Conservation (phyloP, 2,329 filamentous ascomycete genomes). For the Samsoniella hepiali region DNA sequence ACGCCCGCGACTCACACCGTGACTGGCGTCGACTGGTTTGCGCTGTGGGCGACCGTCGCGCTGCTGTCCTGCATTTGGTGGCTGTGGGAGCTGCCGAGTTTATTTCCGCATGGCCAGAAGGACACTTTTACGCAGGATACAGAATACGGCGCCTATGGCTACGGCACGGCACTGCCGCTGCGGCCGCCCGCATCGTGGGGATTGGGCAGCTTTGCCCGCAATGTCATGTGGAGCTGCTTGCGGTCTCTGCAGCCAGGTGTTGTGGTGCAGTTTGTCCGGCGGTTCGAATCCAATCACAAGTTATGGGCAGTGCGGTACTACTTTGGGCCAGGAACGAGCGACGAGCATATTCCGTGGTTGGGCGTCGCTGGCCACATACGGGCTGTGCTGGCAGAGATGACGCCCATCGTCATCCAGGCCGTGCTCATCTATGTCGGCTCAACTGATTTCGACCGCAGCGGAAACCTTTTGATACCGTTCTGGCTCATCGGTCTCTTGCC, state of each 20-base stretch:
- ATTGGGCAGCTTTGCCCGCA: background rate
- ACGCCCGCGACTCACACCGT: constrained; percentile 8
- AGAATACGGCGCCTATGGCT: background rate
- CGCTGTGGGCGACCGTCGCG: background rate
- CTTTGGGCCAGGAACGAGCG: constrained; percentile 7
- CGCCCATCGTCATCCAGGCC: constrained; percentile 7
- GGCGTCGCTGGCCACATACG: background rate
- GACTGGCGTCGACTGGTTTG: constrained; percentile 5
- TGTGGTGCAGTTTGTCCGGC: constrained; percentile 5
- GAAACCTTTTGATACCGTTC: constrained; percentile 3
- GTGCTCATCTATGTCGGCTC: constrained; percentile 13
- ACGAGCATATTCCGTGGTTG: background rate
- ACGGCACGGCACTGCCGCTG: background rate
- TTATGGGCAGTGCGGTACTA: constrained; percentile 13
- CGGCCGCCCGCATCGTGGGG: background rate
- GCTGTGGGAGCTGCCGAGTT: background rate
- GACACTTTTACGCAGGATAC: background rate
- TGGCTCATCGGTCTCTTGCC: constrained; percentile 12
- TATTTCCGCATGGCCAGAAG: background rate
- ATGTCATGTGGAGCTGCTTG: constrained; percentile 14
- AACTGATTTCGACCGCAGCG: background rate
- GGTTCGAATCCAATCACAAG: constrained; percentile 3
- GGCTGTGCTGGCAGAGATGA: background rate
- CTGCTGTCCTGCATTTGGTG: constrained; percentile 12
- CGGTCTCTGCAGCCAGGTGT: constrained; percentile 14